Percentiles rank a stretch among this genome's conserved stretches.
These are phyloP conservation scores for Physaria fendleri DNA, from an alignment of 345 rosid species.

Conservation along the genomic window DNA sequence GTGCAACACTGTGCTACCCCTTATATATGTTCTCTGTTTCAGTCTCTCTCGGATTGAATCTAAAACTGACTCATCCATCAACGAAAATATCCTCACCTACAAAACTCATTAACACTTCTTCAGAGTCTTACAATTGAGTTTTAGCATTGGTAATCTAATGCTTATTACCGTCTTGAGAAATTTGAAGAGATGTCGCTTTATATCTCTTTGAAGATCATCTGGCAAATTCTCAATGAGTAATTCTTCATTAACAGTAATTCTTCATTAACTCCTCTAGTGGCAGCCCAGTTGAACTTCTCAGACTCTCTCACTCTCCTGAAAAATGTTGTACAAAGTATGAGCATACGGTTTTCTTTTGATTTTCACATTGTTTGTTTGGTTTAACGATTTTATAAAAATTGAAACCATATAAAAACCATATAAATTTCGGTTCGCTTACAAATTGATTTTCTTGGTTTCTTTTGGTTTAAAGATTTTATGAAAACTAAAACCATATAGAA, in stretches of 20 bases:
- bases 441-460: no score
- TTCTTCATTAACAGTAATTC: conserved; percentile 66
- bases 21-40: not conserved
- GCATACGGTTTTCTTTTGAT: no score
- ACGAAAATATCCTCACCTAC: not conserved
- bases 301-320: conserved; percentile 69
- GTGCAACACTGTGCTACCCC: not conserved
- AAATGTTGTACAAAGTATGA: not conserved
- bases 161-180: conserved; percentile 43
- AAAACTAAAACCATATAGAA: no score
- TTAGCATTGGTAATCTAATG: not conserved
- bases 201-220: conserved; percentile 80
- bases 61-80: not conserved
- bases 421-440: no score
- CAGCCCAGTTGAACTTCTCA: conserved; percentile 79
- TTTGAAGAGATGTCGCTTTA: conserved; percentile 74
- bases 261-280: conserved; percentile 84
- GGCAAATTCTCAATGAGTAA: conserved; percentile 64
- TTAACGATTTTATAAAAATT: no score
- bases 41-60: not conserved
- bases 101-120: no score
- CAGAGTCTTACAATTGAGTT: not conserved
- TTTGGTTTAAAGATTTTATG: no score
- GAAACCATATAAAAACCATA: no score
- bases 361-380: no score